Evolutionary conservation across 805 yeast genomes (phyloP), one percentile per base, ranked within the genome.

Genomic region (Kazachstania bromeliacearum): DNA sequence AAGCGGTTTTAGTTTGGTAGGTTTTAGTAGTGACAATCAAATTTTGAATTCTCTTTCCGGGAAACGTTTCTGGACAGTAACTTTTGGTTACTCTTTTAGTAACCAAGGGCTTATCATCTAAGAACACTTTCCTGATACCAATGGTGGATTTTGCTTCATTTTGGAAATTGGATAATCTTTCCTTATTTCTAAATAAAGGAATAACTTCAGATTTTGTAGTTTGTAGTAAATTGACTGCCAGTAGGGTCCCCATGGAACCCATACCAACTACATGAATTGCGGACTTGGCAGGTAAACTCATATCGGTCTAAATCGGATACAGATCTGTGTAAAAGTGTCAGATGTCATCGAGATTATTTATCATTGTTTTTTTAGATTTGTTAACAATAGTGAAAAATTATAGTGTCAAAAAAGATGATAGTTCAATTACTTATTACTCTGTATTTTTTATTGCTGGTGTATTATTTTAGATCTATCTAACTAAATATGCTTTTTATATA

Each of bases 1-100:
- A 41, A 0, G 96, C 92, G 3, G 57, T 54, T 17, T 66, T 60
- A 0, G 94, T 80, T 48, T 81, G 83, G 41, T 79, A 75, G 0
- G 92, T 75, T 56, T 88, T 89, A 4, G 95, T 85, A 7, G 92
- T 66, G 7, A 88, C 70, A 7, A 88, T 68, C 40, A 88, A 57
- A 47, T 78, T 71, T 15, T 36, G 64, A 31, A 81, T 74, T 1
- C 49, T 51, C 2, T 40, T 44, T 2, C 43, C 45, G 7, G 31
- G 48, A 37, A 36, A 48, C 13, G 41, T 44, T 28, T 53, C 59
- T 18, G 58, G 58, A 26, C 51, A 44, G 25, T 41, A 40, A 24
- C 42, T 34, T 13, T 33, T 13, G 9, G 36, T 36, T 8, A 50
- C 10, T 12, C 24, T 35, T 13, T 22, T 28, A 7, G 28, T 31